Evolutionary conservation across 2,329 filamentous ascomycete genomes (phyloP).

Genomic region (Ophiostoma triangulosporum): DNA sequence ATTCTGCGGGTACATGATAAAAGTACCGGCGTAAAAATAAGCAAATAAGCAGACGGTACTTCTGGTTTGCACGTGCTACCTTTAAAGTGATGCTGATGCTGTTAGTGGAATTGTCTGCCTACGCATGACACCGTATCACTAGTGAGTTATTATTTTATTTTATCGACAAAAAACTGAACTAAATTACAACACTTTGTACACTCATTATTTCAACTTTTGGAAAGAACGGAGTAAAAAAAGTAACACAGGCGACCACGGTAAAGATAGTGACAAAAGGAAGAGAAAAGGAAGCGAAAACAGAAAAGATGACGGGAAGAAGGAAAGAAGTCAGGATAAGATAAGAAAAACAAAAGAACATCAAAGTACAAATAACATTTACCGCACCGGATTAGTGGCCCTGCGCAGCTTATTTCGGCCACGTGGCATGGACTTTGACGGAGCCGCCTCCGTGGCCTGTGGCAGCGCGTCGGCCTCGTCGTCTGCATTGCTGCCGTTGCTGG

Average conservation of each 20-base stretch:
- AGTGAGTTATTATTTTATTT: no score
- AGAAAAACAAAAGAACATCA: background rate
- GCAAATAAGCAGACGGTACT: no score
- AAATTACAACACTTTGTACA: no score
- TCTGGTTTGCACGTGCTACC: no score
- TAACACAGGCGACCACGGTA: background rate
- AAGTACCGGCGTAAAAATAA: no score
- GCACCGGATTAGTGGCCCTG: background rate
- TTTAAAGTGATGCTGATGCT: no score
- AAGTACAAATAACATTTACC: background rate
- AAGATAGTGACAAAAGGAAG: background rate
- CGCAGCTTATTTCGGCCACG: conserved; percentile 13
- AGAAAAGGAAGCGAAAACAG: background rate
- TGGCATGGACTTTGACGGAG: background rate
- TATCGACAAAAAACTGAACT: no score
- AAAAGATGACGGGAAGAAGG: background rate
- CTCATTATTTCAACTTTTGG: no score
- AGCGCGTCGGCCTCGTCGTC: conserved; percentile 1
- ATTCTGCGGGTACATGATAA: no score
- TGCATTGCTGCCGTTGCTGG: background rate
- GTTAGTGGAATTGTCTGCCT: no score
- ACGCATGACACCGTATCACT: no score
- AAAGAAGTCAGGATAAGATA: background rate
- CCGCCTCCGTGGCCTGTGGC: background rate
- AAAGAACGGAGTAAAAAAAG: background rate